Evolutionary conservation across 2,329 filamentous ascomycete species (phyloP), one percentile per base, ranked within the genome.

Genomic region (Arachnomyces sp.): DNA sequence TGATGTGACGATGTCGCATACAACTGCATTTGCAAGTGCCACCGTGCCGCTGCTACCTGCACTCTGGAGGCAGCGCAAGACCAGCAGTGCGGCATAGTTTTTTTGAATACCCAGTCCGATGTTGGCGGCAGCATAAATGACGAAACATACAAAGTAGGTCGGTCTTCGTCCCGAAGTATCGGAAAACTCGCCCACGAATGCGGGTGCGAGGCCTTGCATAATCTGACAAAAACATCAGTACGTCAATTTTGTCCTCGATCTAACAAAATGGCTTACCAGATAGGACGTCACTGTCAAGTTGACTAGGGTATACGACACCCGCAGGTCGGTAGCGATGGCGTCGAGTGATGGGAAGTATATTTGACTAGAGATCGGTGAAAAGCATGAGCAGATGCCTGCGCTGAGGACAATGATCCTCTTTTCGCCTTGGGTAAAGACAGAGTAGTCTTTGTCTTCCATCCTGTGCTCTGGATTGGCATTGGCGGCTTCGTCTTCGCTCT

Each of bases 1-100:
- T 34, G 74, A 78, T 0, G 81, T 78, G 0, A 80, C 73, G 4
- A 88, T 72, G 51, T 92, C 86, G 1, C 82, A 80, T 11, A 89
- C 75, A 2, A 87, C 77, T 2, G 79, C 85, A 45, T 75, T 82
- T 0, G 77, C 78, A 1, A 92, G 67, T 0, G 84, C 80, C n/a
- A 87, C 68, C 0, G 82, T 83, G 0, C 79, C 79, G 50, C 77
- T 81, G 54, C 76, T 82, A 1, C 82, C 80, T 0, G 69, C 68
- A 25, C 76, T 78, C 52, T 84, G 80, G 3, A 82, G 43, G 61
- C 75, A 77, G 0, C 80, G 71, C 7, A 84, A 60, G 2, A 82
- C 65, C 25, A 84, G 53, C 14, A 84, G 60, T 0, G 78, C 74
- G 1, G 70, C 66, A 42, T 75, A 80, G 52, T 72, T 67, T 21